Evolutionary conservation across 1,284 basidiomycete genomes (phyloP).

Genomic region (Ceratobasidium sp.): DNA sequence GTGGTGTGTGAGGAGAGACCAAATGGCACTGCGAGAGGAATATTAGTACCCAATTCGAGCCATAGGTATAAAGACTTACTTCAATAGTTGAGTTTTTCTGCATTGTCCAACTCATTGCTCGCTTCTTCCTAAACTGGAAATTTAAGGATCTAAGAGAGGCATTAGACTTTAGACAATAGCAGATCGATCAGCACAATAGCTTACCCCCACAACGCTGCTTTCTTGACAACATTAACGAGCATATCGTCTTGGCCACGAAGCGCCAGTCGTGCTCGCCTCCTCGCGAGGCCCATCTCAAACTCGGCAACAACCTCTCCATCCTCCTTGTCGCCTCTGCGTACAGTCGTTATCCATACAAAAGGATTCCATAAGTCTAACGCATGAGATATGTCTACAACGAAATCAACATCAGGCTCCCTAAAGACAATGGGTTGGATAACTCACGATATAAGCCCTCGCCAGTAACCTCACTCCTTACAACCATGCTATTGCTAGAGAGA

Average conservation of each 20-base stretch:
- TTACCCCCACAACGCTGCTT: conserved; percentile 31
- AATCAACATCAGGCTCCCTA: neutral
- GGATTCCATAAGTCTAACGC: conserved; percentile 31
- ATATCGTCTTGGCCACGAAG: conserved; percentile 38
- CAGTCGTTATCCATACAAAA: conserved; percentile 36
- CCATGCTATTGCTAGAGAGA: neutral
- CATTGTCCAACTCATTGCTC: conserved; percentile 27
- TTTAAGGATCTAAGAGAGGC: conserved; percentile 12
- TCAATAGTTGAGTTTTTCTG: conserved; percentile 36
- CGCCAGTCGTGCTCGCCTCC: conserved; percentile 22
- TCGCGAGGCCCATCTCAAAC: conserved; percentile 37
- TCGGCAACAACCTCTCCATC: conserved; percentile 33
- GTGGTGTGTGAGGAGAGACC: conserved; percentile 15
- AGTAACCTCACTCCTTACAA: conserved; percentile 34
- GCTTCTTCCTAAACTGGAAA: conserved; percentile 36
- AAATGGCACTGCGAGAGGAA: conserved; percentile 1
- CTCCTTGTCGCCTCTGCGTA: conserved; percentile 20
- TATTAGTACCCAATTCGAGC: neutral
- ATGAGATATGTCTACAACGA: conserved; percentile 11
- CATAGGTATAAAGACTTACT: neutral
- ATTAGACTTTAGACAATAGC: neutral
- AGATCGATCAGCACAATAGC: neutral
- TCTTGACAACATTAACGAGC: conserved; percentile 36
- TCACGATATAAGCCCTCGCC: conserved; percentile 34
- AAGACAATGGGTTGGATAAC: neutral